These are phyloP conservation scores for Russula griseocarnosa DNA, from an alignment of 768 basidiomycete species.

Conservation along the genomic window DNA sequence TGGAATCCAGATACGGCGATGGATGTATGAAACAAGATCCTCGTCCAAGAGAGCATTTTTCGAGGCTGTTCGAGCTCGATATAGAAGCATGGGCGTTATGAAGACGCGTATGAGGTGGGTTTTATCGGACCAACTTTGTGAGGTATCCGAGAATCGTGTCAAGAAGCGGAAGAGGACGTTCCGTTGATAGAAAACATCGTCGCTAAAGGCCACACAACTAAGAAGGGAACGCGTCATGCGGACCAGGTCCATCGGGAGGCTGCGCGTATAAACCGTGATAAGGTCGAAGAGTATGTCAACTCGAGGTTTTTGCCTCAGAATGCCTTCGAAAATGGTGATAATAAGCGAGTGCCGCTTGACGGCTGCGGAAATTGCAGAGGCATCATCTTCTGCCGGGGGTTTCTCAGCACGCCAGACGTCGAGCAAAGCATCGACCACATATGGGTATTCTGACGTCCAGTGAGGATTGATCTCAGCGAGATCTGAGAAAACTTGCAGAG, in stretches of 20 bases:
- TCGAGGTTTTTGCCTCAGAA: conserved; percentile 64
- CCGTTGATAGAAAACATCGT: conserved; percentile 67
- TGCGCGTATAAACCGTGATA: conserved; percentile 72
- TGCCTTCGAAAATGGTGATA: conserved; percentile 72
- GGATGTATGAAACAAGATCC: conserved; percentile 65
- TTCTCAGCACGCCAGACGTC: conserved; percentile 64
- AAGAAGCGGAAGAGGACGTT: conserved; percentile 82
- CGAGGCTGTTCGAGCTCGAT: conserved; percentile 56
- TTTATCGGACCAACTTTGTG: conserved; percentile 70
- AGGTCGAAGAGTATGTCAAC: conserved; percentile 89
- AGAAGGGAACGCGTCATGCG: conserved; percentile 82
- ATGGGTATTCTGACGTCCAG: conserved; percentile 68
- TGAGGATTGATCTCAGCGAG: conserved; percentile 58
- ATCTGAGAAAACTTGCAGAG: conserved; percentile 74
- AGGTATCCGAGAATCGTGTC: conserved; percentile 69
- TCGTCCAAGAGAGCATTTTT: conserved; percentile 64
- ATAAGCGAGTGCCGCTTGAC: conserved; percentile 62
- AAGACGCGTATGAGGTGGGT: conserved; percentile 75
- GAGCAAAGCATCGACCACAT: conserved; percentile 67
- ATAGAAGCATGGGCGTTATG: conserved; percentile 79
- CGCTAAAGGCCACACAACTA: conserved; percentile 71
- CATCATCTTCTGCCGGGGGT: conserved; percentile 35
- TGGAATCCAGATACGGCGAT: conserved; percentile 77
- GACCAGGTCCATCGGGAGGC: conserved; percentile 77
- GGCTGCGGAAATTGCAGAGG: conserved; percentile 46